Evolutionary conservation across 345 rosid genomes (phyloP).

Genomic region (Salix udensis): DNA sequence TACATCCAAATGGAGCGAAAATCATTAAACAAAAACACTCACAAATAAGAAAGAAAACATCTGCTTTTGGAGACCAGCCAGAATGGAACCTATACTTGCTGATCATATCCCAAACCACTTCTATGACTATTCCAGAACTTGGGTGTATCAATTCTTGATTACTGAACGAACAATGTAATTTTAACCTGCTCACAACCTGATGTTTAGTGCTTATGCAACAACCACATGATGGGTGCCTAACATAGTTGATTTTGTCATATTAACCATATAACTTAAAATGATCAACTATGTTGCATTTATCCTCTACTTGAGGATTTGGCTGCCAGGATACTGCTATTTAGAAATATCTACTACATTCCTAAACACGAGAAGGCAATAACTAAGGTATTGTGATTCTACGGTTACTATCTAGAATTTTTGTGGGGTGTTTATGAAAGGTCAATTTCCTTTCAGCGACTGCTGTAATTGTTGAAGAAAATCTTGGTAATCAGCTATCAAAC

Average conservation of each 20-base stretch:
- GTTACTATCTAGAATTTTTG: neutral
- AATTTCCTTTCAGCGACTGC: neutral
- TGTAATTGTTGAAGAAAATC: neutral
- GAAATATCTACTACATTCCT: neutral
- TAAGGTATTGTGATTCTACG: neutral
- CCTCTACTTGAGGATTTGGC: neutral
- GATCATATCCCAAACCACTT: neutral
- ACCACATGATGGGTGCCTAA: neutral
- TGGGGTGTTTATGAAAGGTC: neutral
- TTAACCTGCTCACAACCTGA: neutral
- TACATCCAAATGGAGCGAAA: neutral
- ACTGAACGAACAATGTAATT: neutral
- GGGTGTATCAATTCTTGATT: neutral
- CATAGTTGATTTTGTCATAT: neutral
- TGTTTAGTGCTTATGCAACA: neutral
- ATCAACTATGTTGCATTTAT: too few species aligned
- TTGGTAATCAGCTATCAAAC: neutral
- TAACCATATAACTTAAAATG: too few species aligned
- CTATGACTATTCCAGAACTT: neutral
- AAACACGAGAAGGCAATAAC: neutral
- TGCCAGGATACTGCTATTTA: neutral
- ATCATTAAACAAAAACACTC: neutral
- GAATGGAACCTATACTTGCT: neutral
- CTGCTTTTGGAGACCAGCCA: neutral
- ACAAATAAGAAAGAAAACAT: neutral